These are phyloP conservation scores for Herpetomonas samuelpessoai DNA, from an alignment of 208 protist genomes.

Conservation along the genomic window DNA sequence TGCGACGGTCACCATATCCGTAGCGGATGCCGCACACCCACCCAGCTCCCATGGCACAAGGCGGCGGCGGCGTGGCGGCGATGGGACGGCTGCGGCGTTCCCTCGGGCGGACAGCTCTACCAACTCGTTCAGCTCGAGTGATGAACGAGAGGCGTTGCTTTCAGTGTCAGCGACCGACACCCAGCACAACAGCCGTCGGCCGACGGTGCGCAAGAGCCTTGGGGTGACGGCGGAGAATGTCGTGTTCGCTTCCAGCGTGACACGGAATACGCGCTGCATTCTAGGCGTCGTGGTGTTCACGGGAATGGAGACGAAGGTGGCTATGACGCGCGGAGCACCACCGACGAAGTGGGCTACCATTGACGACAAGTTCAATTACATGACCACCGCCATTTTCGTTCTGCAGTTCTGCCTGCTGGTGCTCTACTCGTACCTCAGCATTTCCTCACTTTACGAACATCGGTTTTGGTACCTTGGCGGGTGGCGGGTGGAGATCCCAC, in stretches of 20 bases:
- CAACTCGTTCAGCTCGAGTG: not conserved
- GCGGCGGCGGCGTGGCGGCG: not conserved
- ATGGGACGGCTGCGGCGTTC: not conserved
- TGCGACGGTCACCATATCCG: conserved; percentile 25
- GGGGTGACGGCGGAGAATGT: conserved; percentile 62
- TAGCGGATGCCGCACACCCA: not conserved
- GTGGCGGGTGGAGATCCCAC: conserved; percentile 9
- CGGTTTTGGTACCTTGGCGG: conserved; percentile 65
- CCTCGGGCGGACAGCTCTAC: not conserved
- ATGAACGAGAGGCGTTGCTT: not conserved
- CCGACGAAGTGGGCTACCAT: conserved; percentile 89
- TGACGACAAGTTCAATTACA: conserved; percentile 78
- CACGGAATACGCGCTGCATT: conserved; percentile 81
- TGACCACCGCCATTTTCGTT: conserved; percentile 86
- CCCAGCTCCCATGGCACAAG: not conserved
- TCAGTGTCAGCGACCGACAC: not conserved
- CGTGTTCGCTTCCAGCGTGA: conserved; percentile 66
- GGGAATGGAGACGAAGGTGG: conserved; percentile 92
- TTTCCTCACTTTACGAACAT: conserved; percentile 22
- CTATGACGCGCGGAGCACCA: conserved; percentile 71
- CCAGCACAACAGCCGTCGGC: not conserved
- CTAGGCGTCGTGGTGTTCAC: conserved; percentile 91
- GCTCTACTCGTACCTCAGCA: conserved; percentile 63
- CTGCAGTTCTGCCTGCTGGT: conserved; percentile 83
- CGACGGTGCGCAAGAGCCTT: conserved; percentile 15